Conservation (phyloP, 2,329 filamentous ascomycete genomes). For the Verruconis gallopava region DNA sequence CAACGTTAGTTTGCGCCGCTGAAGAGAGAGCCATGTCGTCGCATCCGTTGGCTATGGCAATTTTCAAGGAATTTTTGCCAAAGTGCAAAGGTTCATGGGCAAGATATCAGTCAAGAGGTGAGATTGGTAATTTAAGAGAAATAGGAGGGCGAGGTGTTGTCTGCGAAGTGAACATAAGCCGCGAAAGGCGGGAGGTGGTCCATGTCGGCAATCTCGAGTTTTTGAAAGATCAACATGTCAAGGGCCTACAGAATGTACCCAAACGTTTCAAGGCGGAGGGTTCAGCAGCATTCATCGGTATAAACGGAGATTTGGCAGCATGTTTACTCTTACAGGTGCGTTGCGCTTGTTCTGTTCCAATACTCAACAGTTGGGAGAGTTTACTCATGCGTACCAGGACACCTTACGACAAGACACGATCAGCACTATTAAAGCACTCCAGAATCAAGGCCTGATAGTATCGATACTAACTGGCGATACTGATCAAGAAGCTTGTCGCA, state of each 20-base stretch:
- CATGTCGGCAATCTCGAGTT: not conserved
- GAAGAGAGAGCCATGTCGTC: not conserved
- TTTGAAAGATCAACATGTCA: not conserved
- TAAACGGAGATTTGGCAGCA: not conserved
- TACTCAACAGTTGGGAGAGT: not conserved
- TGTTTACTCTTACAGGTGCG: not conserved
- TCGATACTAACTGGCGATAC: not conserved
- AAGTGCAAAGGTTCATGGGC: not conserved
- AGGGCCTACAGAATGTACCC: not conserved
- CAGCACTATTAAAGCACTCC: not conserved
- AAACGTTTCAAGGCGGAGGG: not conserved
- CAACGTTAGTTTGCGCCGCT: not conserved
- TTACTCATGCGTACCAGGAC: not conserved
- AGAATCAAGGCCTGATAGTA: not conserved
- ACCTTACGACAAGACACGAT: constrained; percentile 1
- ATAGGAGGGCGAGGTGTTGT: not conserved
- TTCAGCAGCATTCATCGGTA: not conserved
- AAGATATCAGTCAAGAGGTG: not conserved
- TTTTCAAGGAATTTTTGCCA: not conserved
- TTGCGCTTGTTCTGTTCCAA: too few species aligned
- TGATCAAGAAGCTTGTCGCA: not conserved
- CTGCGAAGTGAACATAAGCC: not conserved
- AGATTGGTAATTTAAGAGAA: not conserved
- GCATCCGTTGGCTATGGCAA: not conserved
- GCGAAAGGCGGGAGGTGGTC: not conserved